A percentile compares a stretch with the other conserved stretches of the same genome.
Evolutionary conservation across 2,329 filamentous ascomycete species (phyloP).

Genomic region (Colletotrichum echinochloae): DNA sequence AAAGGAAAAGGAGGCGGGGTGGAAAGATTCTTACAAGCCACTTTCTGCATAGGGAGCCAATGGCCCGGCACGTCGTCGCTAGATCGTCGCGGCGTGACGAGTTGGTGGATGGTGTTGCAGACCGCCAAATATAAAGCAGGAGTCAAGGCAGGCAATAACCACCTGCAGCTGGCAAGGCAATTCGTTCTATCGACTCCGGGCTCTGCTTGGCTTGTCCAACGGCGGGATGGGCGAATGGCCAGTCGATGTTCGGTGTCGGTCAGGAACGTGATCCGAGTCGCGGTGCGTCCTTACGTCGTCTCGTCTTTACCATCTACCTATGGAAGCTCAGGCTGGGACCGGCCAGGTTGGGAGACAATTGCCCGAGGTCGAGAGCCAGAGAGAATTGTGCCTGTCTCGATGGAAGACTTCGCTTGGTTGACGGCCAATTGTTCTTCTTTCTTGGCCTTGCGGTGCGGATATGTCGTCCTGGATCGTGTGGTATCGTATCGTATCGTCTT

Average conservation of each 20-base stretch:
- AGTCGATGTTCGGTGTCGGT: not conserved
- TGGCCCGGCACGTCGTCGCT: slow-evolving; percentile 24
- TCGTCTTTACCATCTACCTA: not conserved
- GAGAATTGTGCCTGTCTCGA: not conserved
- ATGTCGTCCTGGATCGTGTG: not conserved
- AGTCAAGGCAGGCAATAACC: slow-evolving; percentile 15
- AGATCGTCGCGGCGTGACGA: slow-evolving; percentile 34
- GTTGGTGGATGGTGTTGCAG: slow-evolving; percentile 36
- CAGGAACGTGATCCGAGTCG: slow-evolving; percentile 1
- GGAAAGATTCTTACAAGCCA: slow-evolving; percentile 33
- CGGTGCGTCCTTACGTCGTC: not conserved
- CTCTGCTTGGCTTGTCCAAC: slow-evolving; percentile 10
- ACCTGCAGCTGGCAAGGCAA: slow-evolving; percentile 7
- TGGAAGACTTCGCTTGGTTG: not conserved
- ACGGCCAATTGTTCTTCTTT: not conserved
- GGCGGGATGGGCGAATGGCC: slow-evolving; percentile 1
- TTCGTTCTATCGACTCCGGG: not conserved
- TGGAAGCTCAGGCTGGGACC: not conserved
- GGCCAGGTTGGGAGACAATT: not conserved
- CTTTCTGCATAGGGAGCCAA: slow-evolving; percentile 34
- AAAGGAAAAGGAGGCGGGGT: not conserved
- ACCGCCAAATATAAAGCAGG: slow-evolving; percentile 37
- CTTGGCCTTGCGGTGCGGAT: not conserved
- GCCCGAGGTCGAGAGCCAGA: not conserved
- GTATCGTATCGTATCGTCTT: not conserved